Evolutionary conservation across 257 asterid genomes (phyloP), one percentile per base, ranked within the genome.

Genomic region (Datura wrightii): DNA sequence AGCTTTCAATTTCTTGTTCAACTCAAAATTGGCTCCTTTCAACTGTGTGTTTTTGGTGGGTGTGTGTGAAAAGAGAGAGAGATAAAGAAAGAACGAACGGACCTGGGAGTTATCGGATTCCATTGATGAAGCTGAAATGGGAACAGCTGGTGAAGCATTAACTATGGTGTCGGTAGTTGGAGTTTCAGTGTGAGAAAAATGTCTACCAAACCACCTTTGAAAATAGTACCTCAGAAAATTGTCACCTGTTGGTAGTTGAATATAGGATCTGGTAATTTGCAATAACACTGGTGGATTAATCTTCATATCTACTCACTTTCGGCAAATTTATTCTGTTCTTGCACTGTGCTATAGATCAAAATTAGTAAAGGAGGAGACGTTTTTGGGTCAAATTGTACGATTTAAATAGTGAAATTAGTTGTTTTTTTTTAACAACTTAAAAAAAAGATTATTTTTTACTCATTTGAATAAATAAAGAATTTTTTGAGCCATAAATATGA

Each of bases 1-100:
- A 46, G 58, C 80, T 19, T 72, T 72, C 80, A 72, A 48, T 72
- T 46, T 19, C 80, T 74, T 4, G 59, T 74, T 48, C 59, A 48
- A 18, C 59, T 11, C 24, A 74, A 74, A 19, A 31, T 24, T 74
- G 19, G 44, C 60, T 48, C 81, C 60, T 48, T 78, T 52, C 82
- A 78, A 53, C 46, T 52, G 19, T 34, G 82, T 76, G 7, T 24
- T 31, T 76, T 50, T 76, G 44, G 60, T 50, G 56, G 16, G 82
- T 53, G 48, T 52, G 82, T 1, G 34, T 11, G 6, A 46, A 50
- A 52, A 52, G 5, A 76, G n/a, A 24, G 19, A 34, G 16, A 11
- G 6, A 76, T 0, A 50, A 34, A 76, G 36, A 50, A 76, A 24
- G 31, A 24, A 24, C 0, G 31, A 15, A 6, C 3, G 15, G 15